Percentiles rank a stretch among this genome's conserved stretches.
Conservation (phyloP, 805 yeast genomes). For the Lipomyces sp. region DNA sequence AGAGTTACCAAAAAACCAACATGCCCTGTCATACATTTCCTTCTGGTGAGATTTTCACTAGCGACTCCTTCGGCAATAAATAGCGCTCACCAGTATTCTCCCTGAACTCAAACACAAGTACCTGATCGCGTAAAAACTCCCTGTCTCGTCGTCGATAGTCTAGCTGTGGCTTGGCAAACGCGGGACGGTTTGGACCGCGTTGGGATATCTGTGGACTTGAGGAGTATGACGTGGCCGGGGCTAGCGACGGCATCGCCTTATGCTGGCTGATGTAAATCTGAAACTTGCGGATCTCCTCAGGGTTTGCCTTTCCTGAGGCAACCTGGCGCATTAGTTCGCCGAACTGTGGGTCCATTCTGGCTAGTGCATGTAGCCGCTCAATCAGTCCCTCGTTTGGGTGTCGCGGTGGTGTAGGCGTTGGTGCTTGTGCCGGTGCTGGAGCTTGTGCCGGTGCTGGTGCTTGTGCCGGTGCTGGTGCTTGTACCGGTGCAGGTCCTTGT, state of each 20-base stretch:
- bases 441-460: constrained; percentile 30
- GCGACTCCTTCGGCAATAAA: constrained; percentile 69
- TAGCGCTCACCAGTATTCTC: constrained; percentile 77
- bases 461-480: constrained; percentile 1
- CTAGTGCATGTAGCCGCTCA: constrained; percentile 77
- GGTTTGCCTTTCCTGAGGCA: constrained; percentile 75
- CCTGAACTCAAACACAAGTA: constrained; percentile 76
- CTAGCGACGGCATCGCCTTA: constrained; percentile 9
- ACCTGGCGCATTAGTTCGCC: constrained; percentile 76
- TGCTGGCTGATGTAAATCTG: constrained; percentile 68
- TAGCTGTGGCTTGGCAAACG: background rate
- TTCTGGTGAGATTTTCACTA: constrained; percentile 54
- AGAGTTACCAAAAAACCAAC: too few species aligned
- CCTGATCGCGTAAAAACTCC: constrained; percentile 33
- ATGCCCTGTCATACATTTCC: constrained; percentile 14
- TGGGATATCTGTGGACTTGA: background rate
- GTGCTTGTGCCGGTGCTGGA: background rate
- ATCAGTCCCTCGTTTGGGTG: constrained; percentile 51
- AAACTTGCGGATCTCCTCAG: constrained; percentile 69
- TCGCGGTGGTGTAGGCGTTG: constrained; percentile 1
- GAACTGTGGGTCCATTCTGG: constrained; percentile 64
- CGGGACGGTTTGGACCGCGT: too few species aligned
- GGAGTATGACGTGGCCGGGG: constrained; percentile 1
- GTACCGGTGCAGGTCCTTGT: too few species aligned
- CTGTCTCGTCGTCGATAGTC: constrained; percentile 16